Conservation (phyloP, 768 basidiomycete species). For the Tulasnella sp. region DNA sequence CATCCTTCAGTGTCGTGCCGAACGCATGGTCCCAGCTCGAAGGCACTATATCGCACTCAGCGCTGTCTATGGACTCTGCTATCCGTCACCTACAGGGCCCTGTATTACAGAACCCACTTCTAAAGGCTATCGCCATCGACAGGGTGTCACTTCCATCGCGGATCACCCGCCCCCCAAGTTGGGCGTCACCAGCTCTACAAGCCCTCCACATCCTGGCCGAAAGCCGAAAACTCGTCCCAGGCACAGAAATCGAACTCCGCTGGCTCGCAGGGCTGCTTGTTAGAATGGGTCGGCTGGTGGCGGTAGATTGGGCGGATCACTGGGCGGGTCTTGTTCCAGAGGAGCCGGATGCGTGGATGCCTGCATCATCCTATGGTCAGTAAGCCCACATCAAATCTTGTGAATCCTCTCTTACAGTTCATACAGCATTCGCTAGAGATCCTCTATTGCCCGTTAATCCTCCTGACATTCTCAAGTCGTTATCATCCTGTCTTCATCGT, state of each 20-base stretch:
- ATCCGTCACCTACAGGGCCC: conserved; percentile 17
- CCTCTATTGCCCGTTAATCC: conserved; percentile 70
- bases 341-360: conserved; percentile 48
- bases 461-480: conserved; percentile 45
- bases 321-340: conserved; percentile 76
- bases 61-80: not conserved
- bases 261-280: conserved; percentile 47
- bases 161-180: conserved; percentile 43
- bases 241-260: conserved; percentile 49
- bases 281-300: conserved; percentile 34
- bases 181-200: conserved; percentile 22
- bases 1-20: conserved; percentile 12
- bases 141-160: conserved; percentile 14
- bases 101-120: conserved; percentile 8
- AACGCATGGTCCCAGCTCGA: conserved; percentile 5
- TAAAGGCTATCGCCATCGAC: not conserved
- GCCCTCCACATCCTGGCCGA: conserved; percentile 67
- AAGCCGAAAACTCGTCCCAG: conserved; percentile 25
- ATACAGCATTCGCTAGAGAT: conserved; percentile 27
- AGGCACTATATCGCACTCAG: conserved; percentile 1
- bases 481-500: conserved; percentile 1
- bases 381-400: not conserved
- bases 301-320: conserved; percentile 85
- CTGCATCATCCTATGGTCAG: conserved; percentile 33
- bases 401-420: not conserved